phyloP scores from a whole-genome alignment of 2,329 filamentous ascomycete genomes.

The Botrytis porri region DNA sequence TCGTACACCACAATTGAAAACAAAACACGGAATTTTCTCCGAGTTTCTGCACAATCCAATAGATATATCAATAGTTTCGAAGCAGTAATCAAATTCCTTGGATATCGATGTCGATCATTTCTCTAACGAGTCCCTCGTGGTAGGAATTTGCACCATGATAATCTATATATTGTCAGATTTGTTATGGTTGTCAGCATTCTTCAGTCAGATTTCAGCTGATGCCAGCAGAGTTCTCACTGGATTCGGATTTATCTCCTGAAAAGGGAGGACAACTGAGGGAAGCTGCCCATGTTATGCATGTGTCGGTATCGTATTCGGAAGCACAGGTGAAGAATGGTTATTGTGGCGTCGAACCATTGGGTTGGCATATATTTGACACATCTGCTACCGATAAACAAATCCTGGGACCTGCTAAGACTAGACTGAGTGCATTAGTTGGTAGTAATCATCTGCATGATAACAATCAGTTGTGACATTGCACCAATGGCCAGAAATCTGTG shows the following conservation, averaged over 20 bases:
- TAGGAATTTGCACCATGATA: background rate
- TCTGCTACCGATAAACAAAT: background rate
- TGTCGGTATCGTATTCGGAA: background rate
- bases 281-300: background rate
- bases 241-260: constrained; percentile 11
- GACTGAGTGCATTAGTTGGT: background rate
- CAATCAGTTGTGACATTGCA: background rate
- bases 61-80: constrained; percentile 43
- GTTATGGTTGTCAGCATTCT: constrained; percentile 18
- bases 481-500: background rate
- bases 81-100: constrained; percentile 14
- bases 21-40: too few species aligned
- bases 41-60: constrained; percentile 46
- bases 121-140: background rate
- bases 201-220: constrained; percentile 29
- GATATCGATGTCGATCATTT: constrained; percentile 16
- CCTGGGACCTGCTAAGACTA: background rate
- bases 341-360: background rate
- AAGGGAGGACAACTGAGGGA: background rate
- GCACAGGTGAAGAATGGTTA: background rate
- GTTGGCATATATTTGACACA: background rate
- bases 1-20: background rate
- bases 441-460: background rate
- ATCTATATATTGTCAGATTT: background rate
- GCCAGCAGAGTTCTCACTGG: constrained; percentile 11